A percentile compares a stretch with the other conserved stretches of the same genome.
Conservation (phyloP, 495 filamentous ascomycete species). For the Pseudevernia furfuracea region DNA sequence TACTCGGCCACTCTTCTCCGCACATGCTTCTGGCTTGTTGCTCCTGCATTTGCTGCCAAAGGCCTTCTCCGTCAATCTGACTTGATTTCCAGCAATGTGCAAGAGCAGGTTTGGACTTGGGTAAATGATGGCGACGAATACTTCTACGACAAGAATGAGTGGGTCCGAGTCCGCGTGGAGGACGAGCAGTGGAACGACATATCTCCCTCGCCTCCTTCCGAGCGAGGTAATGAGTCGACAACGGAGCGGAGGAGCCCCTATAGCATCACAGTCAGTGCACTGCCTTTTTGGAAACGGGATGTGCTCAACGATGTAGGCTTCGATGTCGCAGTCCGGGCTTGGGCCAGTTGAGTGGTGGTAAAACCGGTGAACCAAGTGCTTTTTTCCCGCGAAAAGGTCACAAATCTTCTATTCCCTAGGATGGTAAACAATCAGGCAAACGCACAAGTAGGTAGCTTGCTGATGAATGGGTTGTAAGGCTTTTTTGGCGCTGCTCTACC, state of each 20-base stretch:
- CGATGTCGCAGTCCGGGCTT: slow-evolving; percentile 46
- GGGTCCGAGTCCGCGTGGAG: slow-evolving; percentile 75
- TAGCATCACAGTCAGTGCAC: slow-evolving; percentile 51
- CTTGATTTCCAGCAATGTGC: slow-evolving; percentile 26
- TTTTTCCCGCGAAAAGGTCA: not conserved
- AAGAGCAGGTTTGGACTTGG: slow-evolving; percentile 76
- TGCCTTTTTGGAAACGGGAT: not conserved
- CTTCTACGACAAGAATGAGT: slow-evolving; percentile 82
- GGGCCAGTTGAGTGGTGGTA: slow-evolving; percentile 47
- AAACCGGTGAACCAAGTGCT: not conserved
- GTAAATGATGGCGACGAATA: slow-evolving; percentile 58
- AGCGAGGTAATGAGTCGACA: slow-evolving; percentile 42
- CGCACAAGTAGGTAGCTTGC: not conserved
- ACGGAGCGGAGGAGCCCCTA: slow-evolving; percentile 55
- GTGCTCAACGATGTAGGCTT: slow-evolving; percentile 34
- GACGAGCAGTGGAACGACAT: slow-evolving; percentile 85
- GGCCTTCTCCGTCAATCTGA: not conserved
- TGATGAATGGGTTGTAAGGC: not conserved
- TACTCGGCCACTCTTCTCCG: not conserved
- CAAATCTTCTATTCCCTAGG: not conserved
- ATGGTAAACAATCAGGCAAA: not conserved
- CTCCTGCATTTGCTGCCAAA: not conserved
- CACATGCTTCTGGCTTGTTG: not conserved
- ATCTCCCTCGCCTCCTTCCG: slow-evolving; percentile 56
- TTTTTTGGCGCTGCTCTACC: not conserved